Base-by-base conservation (phyloP, 441 rosid species). In the Pelargonium fulgidum region DNA sequence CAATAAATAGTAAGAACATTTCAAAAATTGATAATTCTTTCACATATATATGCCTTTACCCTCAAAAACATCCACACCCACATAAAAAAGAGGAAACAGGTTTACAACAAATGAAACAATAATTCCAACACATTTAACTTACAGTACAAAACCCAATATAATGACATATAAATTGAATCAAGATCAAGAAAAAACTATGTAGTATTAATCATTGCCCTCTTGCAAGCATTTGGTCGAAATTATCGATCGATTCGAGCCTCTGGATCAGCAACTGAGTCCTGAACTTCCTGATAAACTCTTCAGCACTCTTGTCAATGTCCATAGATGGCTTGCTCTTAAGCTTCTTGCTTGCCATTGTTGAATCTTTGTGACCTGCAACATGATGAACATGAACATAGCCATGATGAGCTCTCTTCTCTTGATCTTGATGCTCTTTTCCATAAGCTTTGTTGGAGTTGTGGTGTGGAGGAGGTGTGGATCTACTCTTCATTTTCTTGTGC, bases 261-360 rank as follows among this genome's bases (percentile, higher is more conserved):
- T 89, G 96, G 19, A 89, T 80, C 78, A 83, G 41, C 66, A 91
- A 86, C 75, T 89, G 88, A 7, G 82, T 77, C 82, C 87, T 83
- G 81, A 91, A 91, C 13, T 89, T 88, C 70, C 79, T 69, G 78
- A 89, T 91, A 80, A 91, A 91, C n/a, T 87, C 89, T 65, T 91
- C 97, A 0, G 96, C 97, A 39, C 92, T 86, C 66, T 86, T 76
- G 16, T 91, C 82, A 29, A 91, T 81, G 78, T 92, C 96, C 74
- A 79, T 79, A n/a, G 82, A 74, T 70, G 79, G 80, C 74, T 70
- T 62, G 66, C 81, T 81, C 75, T 73, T 80, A 3, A 80, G 74
- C 68, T 70, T 71, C 19, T 41, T 67, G 33, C 20, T 58, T 19
- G 63, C 26, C 9, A 52, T 9, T 1, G 62, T 14, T 29, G 69